phyloP scores from a whole-genome alignment of 164 flowering plant genomes.

The Vitis vinifera region ASM3070453v1 NC_081812.1:21825501-21826000 shows the following conservation, averaged over 20 bases:
- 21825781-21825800: constrained; percentile 27
- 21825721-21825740: constrained; percentile 37
- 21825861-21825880: constrained; percentile 14
- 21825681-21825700: constrained; percentile 12
- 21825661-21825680: constrained; percentile 30
- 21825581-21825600: too few relatives aligned
- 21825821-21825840: constrained; percentile 23
- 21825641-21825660: constrained; percentile 28
- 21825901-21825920: constrained; percentile 21
- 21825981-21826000: constrained; percentile 14
- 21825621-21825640: not conserved
- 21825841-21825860: constrained; percentile 21
- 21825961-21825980: constrained; percentile 18
- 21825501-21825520: too few relatives aligned
- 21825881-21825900: constrained; percentile 29
- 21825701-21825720: constrained; percentile 25
- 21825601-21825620: too few relatives aligned
- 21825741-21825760: constrained; percentile 38
- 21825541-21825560: too few relatives aligned
- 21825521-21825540: too few relatives aligned
- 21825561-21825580: too few relatives aligned
- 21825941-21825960: constrained; percentile 24
- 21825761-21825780: constrained; percentile 19
- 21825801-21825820: constrained; percentile 32
- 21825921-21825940: constrained; percentile 19